Conservation (phyloP, 2,329 filamentous ascomycete genomes). For the Colletotrichum chlorophyti region DNA sequence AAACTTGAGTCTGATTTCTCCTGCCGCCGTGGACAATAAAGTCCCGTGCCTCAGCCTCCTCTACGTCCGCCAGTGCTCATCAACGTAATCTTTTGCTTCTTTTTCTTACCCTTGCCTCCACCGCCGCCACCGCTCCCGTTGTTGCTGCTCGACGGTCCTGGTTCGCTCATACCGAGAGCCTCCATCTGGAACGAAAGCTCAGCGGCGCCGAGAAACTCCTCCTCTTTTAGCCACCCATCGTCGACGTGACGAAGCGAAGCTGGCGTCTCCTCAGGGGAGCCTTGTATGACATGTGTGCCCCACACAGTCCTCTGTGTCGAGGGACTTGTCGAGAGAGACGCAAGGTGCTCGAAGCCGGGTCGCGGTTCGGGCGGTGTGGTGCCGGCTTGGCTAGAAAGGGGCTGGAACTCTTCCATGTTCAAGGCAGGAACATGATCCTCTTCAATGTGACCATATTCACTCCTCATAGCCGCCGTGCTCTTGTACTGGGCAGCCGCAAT, state of each 20-base stretch:
- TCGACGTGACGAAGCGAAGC: constrained; percentile 48
- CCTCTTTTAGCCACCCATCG: constrained; percentile 87
- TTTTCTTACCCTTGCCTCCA: constrained; percentile 66
- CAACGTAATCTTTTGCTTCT: constrained; percentile 75
- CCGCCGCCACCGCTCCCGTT: constrained; percentile 38
- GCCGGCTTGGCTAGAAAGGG: constrained; percentile 58
- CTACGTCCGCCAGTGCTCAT: constrained; percentile 71
- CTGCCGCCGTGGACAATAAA: background rate
- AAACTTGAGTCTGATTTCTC: background rate
- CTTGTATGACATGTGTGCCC: constrained; percentile 79
- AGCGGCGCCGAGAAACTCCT: constrained; percentile 71
- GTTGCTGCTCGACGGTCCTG: constrained; percentile 25
- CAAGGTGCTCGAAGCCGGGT: constrained; percentile 71
- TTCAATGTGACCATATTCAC: constrained; percentile 47
- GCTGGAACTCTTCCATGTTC: constrained; percentile 70
- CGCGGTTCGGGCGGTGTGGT: constrained; percentile 63
- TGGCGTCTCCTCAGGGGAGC: constrained; percentile 59
- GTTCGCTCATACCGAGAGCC: constrained; percentile 51
- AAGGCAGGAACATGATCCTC: constrained; percentile 49
- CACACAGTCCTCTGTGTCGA: constrained; percentile 82
- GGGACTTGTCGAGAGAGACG: constrained; percentile 83
- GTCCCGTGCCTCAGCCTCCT: constrained; percentile 40
- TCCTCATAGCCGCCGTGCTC: constrained; percentile 48
- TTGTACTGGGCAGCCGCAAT: constrained; percentile 76
- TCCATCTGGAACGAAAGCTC: constrained; percentile 68